These are phyloP conservation scores for Aspergillus pseudonomiae DNA, from an alignment of 2,329 filamentous ascomycete genomes.

Conservation along the genomic window DNA sequence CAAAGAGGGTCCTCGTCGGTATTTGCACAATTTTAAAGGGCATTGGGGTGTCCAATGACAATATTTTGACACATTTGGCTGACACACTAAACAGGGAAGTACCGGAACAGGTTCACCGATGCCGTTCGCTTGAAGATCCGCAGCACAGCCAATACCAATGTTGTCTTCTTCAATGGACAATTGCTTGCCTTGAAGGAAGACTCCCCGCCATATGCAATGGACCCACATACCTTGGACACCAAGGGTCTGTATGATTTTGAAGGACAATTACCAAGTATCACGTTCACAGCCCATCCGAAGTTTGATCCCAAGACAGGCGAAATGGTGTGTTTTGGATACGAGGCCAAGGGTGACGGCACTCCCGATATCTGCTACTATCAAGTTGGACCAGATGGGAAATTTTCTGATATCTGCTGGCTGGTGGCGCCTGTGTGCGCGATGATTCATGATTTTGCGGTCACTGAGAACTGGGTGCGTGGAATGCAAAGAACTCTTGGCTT, in stretches of 20 bases:
- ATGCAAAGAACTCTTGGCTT: no score
- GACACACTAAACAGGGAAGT: conserved; percentile 31
- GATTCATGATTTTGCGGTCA: conserved; percentile 50
- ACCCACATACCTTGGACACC: conserved; percentile 53
- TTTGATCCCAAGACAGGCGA: conserved; percentile 54
- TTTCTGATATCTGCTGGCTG: conserved; percentile 39
- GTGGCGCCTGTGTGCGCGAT: conserved; percentile 40
- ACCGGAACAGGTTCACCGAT: conserved; percentile 47
- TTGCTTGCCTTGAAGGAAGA: conserved; percentile 53
- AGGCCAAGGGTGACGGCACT: conserved; percentile 46
- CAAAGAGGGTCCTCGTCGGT: conserved; percentile 35
- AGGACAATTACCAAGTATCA: conserved; percentile 51
- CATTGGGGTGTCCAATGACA: no score
- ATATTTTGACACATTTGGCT: no score
- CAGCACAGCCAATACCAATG: conserved; percentile 59
- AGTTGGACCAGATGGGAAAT: conserved; percentile 32
- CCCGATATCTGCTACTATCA: conserved; percentile 43
- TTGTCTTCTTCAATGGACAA: conserved; percentile 61
- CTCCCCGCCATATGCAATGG: conserved; percentile 55
- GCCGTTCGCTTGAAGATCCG: conserved; percentile 37
- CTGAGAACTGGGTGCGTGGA: conserved; percentile 39
- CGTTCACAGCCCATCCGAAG: conserved; percentile 57
- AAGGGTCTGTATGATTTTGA: conserved; percentile 54
- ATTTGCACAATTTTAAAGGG: neutral
- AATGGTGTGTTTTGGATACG: conserved; percentile 56